phyloP scores from a whole-genome alignment of 768 basidiomycete genomes.

The Rhizopogon vesiculosus region DNA sequence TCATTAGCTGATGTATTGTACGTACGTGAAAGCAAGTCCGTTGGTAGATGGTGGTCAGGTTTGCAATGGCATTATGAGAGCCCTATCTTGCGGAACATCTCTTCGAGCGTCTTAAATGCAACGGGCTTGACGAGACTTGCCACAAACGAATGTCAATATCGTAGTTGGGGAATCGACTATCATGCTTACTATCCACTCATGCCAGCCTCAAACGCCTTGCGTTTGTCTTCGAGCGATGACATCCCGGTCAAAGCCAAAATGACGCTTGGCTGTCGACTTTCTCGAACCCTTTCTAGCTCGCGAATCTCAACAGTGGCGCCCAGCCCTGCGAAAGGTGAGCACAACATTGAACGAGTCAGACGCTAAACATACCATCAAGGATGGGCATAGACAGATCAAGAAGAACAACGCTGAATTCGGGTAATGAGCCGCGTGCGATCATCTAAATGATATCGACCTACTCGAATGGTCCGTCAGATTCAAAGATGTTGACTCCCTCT shows the following conservation, averaged over 20 bases:
- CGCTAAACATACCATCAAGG: slow-evolving; percentile 64
- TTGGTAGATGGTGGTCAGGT: neutral
- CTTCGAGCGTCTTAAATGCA: slow-evolving; percentile 85
- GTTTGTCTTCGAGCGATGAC: slow-evolving; percentile 91
- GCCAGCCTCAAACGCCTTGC: slow-evolving; percentile 85
- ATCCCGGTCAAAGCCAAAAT: slow-evolving; percentile 91
- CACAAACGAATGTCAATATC: neutral
- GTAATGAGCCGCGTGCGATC: slow-evolving; percentile 3
- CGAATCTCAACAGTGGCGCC: slow-evolving; percentile 84
- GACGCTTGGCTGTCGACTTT: slow-evolving; percentile 31
- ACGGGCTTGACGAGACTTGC: slow-evolving; percentile 89
- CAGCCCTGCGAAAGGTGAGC: slow-evolving; percentile 44
- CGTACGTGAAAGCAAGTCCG: neutral
- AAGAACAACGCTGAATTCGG: slow-evolving; percentile 61
- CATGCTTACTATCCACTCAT: slow-evolving; percentile 82
- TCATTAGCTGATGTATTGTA: neutral
- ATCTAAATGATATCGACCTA: slow-evolving; percentile 32
- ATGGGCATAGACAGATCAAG: slow-evolving; percentile 92
- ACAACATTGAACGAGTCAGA: neutral
- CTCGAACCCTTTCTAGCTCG: slow-evolving; percentile 52
- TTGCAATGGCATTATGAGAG: slow-evolving; percentile 27
- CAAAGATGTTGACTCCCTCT: slow-evolving; percentile 76
- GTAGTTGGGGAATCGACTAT: slow-evolving; percentile 27
- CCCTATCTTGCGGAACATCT: slow-evolving; percentile 75
- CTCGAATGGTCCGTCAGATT: slow-evolving; percentile 79